These are phyloP conservation scores for Halophytophthora batemanensis DNA, from an alignment of 352 stramenopile species.

Conservation along the genomic window DNA sequence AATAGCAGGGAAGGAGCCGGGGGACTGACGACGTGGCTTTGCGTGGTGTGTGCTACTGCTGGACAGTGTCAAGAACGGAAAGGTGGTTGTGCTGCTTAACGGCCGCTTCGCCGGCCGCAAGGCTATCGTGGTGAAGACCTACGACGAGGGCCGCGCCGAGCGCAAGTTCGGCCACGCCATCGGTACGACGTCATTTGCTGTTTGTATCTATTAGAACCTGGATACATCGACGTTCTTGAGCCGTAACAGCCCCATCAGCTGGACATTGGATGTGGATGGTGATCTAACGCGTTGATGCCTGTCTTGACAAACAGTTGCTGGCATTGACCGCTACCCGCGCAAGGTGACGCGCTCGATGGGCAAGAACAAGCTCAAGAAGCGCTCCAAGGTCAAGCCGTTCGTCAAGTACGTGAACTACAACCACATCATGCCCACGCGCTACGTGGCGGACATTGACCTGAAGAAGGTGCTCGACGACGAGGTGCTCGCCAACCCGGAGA, in stretches of 20 bases:
- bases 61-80: constrained; percentile 95
- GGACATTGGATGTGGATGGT: not conserved
- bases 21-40: constrained; percentile 10
- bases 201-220: not conserved
- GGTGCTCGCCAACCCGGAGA: constrained; percentile 80
- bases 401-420: constrained; percentile 99
- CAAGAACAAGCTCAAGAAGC: constrained; percentile 97
- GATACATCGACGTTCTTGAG: not conserved
- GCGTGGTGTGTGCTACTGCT: constrained; percentile 18
- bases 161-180: constrained; percentile 98
- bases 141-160: constrained; percentile 95
- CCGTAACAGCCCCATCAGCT: not conserved
- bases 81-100: constrained; percentile 99
- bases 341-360: constrained; percentile 98
- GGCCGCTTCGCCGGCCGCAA: constrained; percentile 99
- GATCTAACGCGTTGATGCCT: not conserved
- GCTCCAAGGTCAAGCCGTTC: constrained; percentile 98
- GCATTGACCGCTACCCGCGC: constrained; percentile 94
- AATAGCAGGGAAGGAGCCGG: constrained; percentile 2
- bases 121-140: constrained; percentile 98
- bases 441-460: constrained; percentile 98
- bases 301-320: constrained; percentile 67
- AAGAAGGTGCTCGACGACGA: constrained; percentile 97
- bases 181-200: constrained; percentile 30
- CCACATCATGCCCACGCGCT: constrained; percentile 99